Percentiles rank a stretch among this genome's conserved stretches.
Conservation (phyloP, 495 filamentous ascomycete species). For the Penicilliopsis zonata region DNA sequence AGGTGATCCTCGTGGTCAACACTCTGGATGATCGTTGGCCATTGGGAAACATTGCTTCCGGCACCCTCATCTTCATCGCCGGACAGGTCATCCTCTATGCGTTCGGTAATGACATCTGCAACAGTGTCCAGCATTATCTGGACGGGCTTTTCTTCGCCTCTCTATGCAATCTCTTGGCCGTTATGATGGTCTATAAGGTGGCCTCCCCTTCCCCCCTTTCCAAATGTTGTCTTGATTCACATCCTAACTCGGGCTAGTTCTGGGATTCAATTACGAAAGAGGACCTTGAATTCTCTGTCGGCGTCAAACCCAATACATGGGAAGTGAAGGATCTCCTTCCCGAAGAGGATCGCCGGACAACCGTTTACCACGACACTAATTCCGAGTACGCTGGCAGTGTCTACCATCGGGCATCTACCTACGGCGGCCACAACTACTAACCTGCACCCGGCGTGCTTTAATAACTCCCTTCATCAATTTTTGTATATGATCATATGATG, state of each 20-base stretch:
- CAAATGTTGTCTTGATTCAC: constrained; percentile 2
- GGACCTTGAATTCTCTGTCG: constrained; percentile 96
- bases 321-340: constrained; percentile 89
- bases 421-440: constrained; percentile 22
- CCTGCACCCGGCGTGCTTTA: background rate
- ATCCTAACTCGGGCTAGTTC: constrained; percentile 53
- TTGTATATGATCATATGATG: constrained; percentile 9
- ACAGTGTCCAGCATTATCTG: constrained; percentile 78
- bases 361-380: constrained; percentile 57
- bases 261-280: constrained; percentile 99
- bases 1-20: constrained; percentile 75
- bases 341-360: constrained; percentile 76
- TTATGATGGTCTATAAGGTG: constrained; percentile 99
- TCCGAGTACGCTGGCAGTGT: constrained; percentile 50
- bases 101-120: constrained; percentile 77
- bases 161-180: constrained; percentile 82
- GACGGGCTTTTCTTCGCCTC: constrained; percentile 94
- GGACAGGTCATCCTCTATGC: constrained; percentile 91
- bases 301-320: constrained; percentile 91
- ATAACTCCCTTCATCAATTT: constrained; percentile 2
- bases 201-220: constrained; percentile 6
- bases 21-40: constrained; percentile 96
- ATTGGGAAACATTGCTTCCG: constrained; percentile 85
- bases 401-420: constrained; percentile 34
- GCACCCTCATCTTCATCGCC: constrained; percentile 79